phyloP scores from a whole-genome alignment of 768 basidiomycete genomes.

The Russula olivacea region DNA sequence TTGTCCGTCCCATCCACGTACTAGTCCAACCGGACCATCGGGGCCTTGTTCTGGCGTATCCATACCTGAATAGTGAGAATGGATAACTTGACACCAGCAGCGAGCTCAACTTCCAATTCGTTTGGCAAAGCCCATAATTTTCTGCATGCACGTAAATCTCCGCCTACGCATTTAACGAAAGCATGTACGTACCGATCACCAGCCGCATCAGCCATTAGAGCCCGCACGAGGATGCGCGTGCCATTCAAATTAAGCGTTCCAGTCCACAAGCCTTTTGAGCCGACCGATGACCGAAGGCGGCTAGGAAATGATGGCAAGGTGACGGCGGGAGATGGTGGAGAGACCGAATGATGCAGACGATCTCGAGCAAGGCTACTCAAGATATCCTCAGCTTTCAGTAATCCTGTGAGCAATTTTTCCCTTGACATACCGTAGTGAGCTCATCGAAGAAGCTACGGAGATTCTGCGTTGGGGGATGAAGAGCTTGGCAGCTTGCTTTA shows the following conservation, averaged over 20 bases:
- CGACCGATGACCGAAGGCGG: too few relatives aligned
- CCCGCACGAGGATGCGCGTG: neutral
- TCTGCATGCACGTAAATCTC: neutral
- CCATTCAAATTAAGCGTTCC: neutral
- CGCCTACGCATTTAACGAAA: neutral
- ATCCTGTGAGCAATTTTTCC: too few relatives aligned
- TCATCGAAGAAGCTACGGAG: too few relatives aligned
- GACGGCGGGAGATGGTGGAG: too few relatives aligned
- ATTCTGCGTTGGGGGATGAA: too few relatives aligned
- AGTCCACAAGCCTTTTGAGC: too few relatives aligned
- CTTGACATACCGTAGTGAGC: too few relatives aligned
- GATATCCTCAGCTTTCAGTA: too few relatives aligned
- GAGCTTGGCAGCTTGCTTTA: too few relatives aligned
- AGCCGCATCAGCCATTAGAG: neutral
- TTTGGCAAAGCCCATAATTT: neutral
- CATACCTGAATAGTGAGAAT: conserved; percentile 2
- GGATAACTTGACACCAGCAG: neutral
- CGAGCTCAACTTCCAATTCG: neutral
- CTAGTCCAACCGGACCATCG: neutral
- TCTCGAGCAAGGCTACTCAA: too few relatives aligned
- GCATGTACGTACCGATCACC: neutral
- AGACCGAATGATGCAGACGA: too few relatives aligned
- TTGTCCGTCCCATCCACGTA: neutral
- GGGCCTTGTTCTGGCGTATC: neutral
- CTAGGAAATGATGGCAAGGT: too few relatives aligned